phyloP scores from a whole-genome alignment of 441 rosid genomes.

The Mallotus repandus region DNA sequence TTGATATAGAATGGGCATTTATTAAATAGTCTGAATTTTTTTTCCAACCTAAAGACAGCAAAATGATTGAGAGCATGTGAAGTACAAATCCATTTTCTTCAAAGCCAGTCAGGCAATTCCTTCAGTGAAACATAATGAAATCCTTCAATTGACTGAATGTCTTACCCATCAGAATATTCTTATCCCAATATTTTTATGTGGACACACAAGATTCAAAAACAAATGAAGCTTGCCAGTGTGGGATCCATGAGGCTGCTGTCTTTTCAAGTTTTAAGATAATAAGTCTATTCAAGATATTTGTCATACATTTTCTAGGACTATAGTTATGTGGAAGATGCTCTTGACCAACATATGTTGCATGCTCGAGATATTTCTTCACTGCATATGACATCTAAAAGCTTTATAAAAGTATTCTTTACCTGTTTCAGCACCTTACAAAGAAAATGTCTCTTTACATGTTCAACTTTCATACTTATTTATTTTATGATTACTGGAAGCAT shows the following conservation, averaged over 20 bases:
- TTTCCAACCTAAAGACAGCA: not conserved
- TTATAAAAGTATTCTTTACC: conserved; percentile 3
- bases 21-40: not conserved
- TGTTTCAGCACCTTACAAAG: not conserved
- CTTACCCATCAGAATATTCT: not conserved
- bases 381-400: not conserved
- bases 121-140: not conserved
- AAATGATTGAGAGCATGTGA: not conserved
- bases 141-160: not conserved
- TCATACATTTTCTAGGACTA: not conserved
- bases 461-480: not conserved
- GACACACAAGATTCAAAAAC: not conserved
- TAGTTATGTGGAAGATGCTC: not conserved
- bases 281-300: not conserved
- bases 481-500: conserved; percentile 11
- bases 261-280: not conserved
- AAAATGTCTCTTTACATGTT: not conserved
- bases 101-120: not conserved
- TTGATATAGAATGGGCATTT: not conserved
- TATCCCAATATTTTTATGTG: not conserved
- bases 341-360: not conserved
- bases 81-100: not conserved
- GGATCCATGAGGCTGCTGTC: not conserved
- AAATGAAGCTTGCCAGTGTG: not conserved
- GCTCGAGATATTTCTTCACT: not conserved